Conservation (phyloP, 2,329 filamentous ascomycete genomes). For the Paraconiothyrium brasiliense region DNA sequence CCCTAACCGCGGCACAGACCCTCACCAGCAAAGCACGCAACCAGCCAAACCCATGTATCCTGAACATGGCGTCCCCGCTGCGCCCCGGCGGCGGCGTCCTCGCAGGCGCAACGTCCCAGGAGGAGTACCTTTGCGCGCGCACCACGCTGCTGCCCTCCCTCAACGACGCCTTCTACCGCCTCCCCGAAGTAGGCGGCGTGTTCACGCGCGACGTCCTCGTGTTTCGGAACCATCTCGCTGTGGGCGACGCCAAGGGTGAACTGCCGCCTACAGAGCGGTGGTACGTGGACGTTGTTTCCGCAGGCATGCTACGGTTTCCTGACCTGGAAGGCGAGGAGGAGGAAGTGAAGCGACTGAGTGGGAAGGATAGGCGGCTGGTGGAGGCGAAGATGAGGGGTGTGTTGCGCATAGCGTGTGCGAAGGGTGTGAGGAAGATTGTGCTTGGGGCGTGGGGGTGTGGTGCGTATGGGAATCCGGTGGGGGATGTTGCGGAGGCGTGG, state of each 20-base stretch:
- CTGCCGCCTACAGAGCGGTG: constrained; percentile 61
- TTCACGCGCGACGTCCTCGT: constrained; percentile 69
- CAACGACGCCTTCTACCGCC: constrained; percentile 66
- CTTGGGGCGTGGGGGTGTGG: constrained; percentile 73
- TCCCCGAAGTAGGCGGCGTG: constrained; percentile 66
- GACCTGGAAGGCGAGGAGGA: constrained; percentile 56
- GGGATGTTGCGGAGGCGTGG: constrained; percentile 67
- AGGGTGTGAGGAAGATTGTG: constrained; percentile 61
- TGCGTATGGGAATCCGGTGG: constrained; percentile 69
- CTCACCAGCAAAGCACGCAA: constrained; percentile 36
- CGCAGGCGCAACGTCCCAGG: constrained; percentile 67
- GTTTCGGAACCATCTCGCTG: constrained; percentile 54
- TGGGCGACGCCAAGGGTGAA: constrained; percentile 49
- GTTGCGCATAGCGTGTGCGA: constrained; percentile 59
- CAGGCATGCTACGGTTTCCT: constrained; percentile 68
- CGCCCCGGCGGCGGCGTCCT: constrained; percentile 70
- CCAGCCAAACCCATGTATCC: constrained; percentile 59
- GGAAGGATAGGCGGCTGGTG: constrained; percentile 35
- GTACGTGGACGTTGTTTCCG: constrained; percentile 67
- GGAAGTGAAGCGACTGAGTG: constrained; percentile 1
- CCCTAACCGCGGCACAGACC: constrained; percentile 61
- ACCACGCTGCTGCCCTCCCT: constrained; percentile 69
- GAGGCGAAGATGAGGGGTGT: constrained; percentile 66
- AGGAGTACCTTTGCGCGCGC: constrained; percentile 69
- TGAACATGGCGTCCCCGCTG: constrained; percentile 72